Percentiles rank a stretch among this genome's conserved stretches.
These are phyloP conservation scores for Linderina pennispora DNA, from an alignment of 192 early-diverging fungal species.

Conservation along the genomic window DNA sequence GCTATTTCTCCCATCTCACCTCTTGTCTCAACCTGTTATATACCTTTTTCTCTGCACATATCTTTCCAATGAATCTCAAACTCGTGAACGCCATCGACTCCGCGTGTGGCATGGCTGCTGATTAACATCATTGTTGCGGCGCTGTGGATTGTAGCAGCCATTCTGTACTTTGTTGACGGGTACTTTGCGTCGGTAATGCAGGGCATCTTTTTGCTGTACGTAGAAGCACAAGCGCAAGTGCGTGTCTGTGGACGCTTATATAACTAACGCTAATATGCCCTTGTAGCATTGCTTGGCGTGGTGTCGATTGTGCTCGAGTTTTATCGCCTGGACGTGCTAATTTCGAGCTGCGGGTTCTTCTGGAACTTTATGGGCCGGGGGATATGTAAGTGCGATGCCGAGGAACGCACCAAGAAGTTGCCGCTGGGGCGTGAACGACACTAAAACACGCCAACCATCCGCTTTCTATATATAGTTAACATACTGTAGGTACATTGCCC, in stretches of 20 bases:
- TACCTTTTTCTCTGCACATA: too few species aligned
- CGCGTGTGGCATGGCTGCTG: conserved; percentile 32
- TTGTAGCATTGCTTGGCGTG: conserved; percentile 24
- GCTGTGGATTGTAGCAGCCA: conserved; percentile 40
- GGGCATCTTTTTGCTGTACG: conserved; percentile 28
- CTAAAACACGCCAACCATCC: too few species aligned
- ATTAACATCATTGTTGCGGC: conserved; percentile 32
- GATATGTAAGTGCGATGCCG: conserved; percentile 30
- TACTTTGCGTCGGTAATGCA: conserved; percentile 35
- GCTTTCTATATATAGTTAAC: too few species aligned
- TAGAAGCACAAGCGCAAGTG: too few species aligned
- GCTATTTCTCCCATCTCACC: too few species aligned
- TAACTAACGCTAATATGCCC: too few species aligned
- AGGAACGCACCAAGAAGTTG: too few species aligned
- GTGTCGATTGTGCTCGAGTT: conserved; percentile 37
- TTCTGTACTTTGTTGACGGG: conserved; percentile 28
- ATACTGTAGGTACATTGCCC: too few species aligned
- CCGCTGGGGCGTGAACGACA: too few species aligned
- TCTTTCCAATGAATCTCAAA: background rate
- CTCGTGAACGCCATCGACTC: background rate
- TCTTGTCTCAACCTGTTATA: too few species aligned
- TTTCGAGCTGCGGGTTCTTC: conserved; percentile 41
- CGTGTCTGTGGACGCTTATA: too few species aligned
- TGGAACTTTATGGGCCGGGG: conserved; percentile 49
- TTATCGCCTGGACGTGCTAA: conserved; percentile 22